Evolutionary conservation across 306 rosid genomes (phyloP).

Genomic region (Crataegus laevigata): DNA sequence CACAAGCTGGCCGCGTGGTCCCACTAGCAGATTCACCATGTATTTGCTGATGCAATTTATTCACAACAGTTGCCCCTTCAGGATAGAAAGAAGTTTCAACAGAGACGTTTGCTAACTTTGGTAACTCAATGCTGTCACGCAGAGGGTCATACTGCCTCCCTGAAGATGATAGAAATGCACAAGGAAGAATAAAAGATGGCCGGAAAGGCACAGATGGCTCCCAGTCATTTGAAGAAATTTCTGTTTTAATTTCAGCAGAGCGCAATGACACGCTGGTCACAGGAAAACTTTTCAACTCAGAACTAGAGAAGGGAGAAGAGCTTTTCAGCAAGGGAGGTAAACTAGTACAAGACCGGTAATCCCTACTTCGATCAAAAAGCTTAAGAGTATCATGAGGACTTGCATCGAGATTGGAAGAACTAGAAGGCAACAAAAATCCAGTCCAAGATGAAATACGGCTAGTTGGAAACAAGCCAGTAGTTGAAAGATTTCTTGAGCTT

Average conservation of each 20-base stretch:
- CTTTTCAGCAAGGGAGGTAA: constrained; percentile 28
- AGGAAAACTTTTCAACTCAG: constrained; percentile 34
- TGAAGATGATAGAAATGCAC: constrained; percentile 35
- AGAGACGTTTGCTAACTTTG: constrained; percentile 57
- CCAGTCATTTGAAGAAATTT: constrained; percentile 57
- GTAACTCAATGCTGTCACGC: constrained; percentile 61
- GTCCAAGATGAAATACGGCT: constrained; percentile 26
- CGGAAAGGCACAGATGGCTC: constrained; percentile 88
- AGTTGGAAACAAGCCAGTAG: constrained; percentile 25
- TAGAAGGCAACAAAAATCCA: constrained; percentile 32
- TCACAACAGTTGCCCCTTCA: constrained; percentile 38
- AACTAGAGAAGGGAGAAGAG: constrained; percentile 38
- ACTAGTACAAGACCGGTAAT: constrained; percentile 23
- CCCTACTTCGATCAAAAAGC: constrained; percentile 31
- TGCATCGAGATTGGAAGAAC: constrained; percentile 26
- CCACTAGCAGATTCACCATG: constrained; percentile 40
- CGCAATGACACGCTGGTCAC: constrained; percentile 21
- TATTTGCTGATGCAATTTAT: constrained; percentile 26
- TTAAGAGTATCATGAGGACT: constrained; percentile 27
- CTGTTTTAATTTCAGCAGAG: constrained; percentile 35
- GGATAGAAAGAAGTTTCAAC: constrained; percentile 42
- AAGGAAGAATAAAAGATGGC: constrained; percentile 71
- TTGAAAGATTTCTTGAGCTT: constrained; percentile 18
- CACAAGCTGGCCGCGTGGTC: constrained; percentile 37
- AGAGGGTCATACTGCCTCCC: constrained; percentile 66